These are phyloP conservation scores for Saccharomycodes ludwigii DNA, from an alignment of 805 yeast genomes.

Conservation along the genomic window DNA sequence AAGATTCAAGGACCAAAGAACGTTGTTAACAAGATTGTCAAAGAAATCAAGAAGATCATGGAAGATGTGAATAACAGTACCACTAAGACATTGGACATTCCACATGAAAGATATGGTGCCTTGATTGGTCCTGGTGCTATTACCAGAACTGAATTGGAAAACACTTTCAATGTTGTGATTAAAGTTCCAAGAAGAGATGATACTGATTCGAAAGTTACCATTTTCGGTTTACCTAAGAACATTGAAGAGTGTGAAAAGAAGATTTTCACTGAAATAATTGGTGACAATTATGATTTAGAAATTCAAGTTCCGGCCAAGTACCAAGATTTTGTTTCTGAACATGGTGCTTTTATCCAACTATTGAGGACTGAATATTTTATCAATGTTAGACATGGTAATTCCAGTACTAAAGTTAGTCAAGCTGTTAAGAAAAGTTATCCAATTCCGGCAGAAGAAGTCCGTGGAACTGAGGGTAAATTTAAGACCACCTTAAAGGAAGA, in stretches of 20 bases:
- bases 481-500: constrained; percentile 36
- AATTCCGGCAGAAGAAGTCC: constrained; percentile 35
- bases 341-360: constrained; percentile 49
- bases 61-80: constrained; percentile 48
- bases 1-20: constrained; percentile 62
- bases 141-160: constrained; percentile 58
- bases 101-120: constrained; percentile 62
- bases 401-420: constrained; percentile 22
- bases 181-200: constrained; percentile 51
- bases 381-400: constrained; percentile 47
- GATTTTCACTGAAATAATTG: constrained; percentile 42
- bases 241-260: constrained; percentile 52
- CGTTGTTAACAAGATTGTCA: constrained; percentile 57
- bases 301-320: constrained; percentile 44
- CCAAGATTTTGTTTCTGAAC: constrained; percentile 53
- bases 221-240: constrained; percentile 57
- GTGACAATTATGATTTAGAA: constrained; percentile 40
- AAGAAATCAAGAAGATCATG: constrained; percentile 50
- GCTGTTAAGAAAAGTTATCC: constrained; percentile 36
- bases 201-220: constrained; percentile 36
- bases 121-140: constrained; percentile 76
- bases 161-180: constrained; percentile 51
- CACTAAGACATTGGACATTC: constrained; percentile 40
- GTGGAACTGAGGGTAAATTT: constrained; percentile 28
- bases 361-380: constrained; percentile 41